Evolutionary conservation across 2,329 filamentous ascomycete species (phyloP).

Genomic region (Ceratocystis ficicola): DNA sequence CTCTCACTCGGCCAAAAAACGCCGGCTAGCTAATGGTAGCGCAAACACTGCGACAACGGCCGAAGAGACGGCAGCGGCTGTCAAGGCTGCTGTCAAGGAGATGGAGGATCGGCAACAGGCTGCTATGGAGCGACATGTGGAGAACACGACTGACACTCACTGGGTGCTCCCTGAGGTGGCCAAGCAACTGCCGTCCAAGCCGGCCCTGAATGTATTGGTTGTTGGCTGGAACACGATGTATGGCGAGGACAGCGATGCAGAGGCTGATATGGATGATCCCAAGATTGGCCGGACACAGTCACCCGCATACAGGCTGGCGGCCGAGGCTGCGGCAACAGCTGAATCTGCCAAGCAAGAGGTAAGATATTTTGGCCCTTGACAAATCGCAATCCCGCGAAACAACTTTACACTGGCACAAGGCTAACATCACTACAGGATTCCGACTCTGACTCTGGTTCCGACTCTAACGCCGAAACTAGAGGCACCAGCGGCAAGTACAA

Average conservation of each 20-base stretch:
- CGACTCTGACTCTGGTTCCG: slow-evolving; percentile 17
- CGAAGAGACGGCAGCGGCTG: slow-evolving; percentile 34
- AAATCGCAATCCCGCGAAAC: background rate
- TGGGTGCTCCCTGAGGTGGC: slow-evolving; percentile 54
- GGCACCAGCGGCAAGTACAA: slow-evolving; percentile 15
- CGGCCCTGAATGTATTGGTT: slow-evolving; percentile 47
- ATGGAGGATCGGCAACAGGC: slow-evolving; percentile 55
- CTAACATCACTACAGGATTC: slow-evolving; percentile 20
- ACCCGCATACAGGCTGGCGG: slow-evolving; percentile 27
- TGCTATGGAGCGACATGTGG: slow-evolving; percentile 49
- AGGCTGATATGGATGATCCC: slow-evolving; percentile 29
- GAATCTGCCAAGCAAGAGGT: slow-evolving; percentile 25
- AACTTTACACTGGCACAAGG: background rate
- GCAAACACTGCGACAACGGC: slow-evolving; percentile 27
- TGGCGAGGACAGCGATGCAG: slow-evolving; percentile 26
- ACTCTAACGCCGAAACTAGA: slow-evolving; percentile 15
- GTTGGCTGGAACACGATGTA: slow-evolving; percentile 43
- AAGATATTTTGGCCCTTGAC: slow-evolving; percentile 21
- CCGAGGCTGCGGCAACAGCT: background rate
- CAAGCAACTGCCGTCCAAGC: slow-evolving; percentile 28
- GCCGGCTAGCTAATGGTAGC: slow-evolving; percentile 36
- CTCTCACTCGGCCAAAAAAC: slow-evolving; percentile 49
- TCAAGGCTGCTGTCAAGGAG: slow-evolving; percentile 51
- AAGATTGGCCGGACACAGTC: slow-evolving; percentile 30
- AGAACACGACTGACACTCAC: slow-evolving; percentile 55